A percentile compares a stretch with the other conserved stretches of the same genome.
Conservation (phyloP, 2,329 filamentous ascomycete genomes). For the Clarireedia monteithiana region DNA sequence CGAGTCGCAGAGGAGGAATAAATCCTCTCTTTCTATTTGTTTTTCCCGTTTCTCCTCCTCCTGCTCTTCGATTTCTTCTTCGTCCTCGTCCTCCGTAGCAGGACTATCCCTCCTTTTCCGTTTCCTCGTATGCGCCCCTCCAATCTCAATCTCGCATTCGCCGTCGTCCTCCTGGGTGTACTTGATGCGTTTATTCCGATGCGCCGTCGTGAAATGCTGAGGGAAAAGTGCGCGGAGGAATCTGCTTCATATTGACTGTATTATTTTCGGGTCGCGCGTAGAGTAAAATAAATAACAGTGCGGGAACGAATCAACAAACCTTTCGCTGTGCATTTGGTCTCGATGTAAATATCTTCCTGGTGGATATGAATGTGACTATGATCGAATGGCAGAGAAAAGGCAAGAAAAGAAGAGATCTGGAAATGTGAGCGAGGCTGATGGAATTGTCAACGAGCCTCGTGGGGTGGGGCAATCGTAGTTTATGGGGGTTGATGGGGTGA, state of each 20-base stretch:
- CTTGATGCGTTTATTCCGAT: constrained; percentile 3
- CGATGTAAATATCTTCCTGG: too few species aligned
- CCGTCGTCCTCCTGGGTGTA: background rate
- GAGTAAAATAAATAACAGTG: background rate
- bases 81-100: background rate
- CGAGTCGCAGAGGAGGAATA: background rate
- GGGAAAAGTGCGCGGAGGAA: constrained; percentile 6
- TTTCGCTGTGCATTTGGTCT: constrained; percentile 2
- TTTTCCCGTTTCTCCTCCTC: background rate
- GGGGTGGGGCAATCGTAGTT: background rate
- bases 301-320: background rate
- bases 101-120: background rate
- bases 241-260: background rate
- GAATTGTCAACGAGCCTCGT: background rate
- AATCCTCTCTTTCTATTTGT: background rate
- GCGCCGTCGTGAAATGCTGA: background rate
- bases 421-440: too few species aligned
- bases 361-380: too few species aligned
- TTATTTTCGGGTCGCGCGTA: background rate
- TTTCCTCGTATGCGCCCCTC: background rate
- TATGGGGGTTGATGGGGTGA: too few species aligned
- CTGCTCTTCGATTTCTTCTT: background rate
- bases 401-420: too few species aligned
- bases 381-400: background rate
- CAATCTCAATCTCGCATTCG: background rate